phyloP scores from a whole-genome alignment of 2,329 filamentous ascomycete species.

The Talaromyces marneffei region DNA sequence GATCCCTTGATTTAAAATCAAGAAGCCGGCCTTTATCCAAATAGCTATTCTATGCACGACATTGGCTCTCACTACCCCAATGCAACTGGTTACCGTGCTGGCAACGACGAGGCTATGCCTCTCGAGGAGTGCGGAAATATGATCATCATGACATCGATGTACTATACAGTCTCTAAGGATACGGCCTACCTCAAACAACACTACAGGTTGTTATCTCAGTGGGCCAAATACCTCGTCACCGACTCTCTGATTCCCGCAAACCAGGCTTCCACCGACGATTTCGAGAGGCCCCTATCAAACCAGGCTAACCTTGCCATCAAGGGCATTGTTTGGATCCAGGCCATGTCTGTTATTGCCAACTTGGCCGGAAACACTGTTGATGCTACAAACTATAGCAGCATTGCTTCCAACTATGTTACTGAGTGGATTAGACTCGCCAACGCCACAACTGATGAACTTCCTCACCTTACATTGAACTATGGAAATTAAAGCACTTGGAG shows the following conservation, averaged over 20 bases:
- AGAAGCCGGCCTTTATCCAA: slow-evolving; percentile 27
- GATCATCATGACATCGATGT: slow-evolving; percentile 31
- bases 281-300: slow-evolving; percentile 36
- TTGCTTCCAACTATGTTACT: slow-evolving; percentile 47
- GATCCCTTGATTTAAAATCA: slow-evolving; percentile 37
- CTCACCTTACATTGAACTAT: slow-evolving; percentile 48
- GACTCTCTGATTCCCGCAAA: slow-evolving; percentile 30
- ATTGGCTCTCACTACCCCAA: slow-evolving; percentile 34
- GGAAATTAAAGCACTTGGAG: slow-evolving; percentile 19
- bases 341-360: slow-evolving; percentile 51
- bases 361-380: slow-evolving; percentile 42
- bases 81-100: slow-evolving; percentile 29
- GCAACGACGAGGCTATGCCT: slow-evolving; percentile 31
- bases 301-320: slow-evolving; percentile 57
- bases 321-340: slow-evolving; percentile 55
- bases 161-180: slow-evolving; percentile 31
- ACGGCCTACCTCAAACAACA: slow-evolving; percentile 28
- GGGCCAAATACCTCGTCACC: slow-evolving; percentile 32
- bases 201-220: slow-evolving; percentile 26
- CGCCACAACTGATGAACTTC: slow-evolving; percentile 34
- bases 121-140: slow-evolving; percentile 37
- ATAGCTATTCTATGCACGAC: slow-evolving; percentile 33
- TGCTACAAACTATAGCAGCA: slow-evolving; percentile 38
- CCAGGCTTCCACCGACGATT: slow-evolving; percentile 37
- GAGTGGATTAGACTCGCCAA: slow-evolving; percentile 46